These are phyloP conservation scores for Aspergillus novoparasiticus DNA, from an alignment of 2,329 filamentous ascomycete species.

Conservation along the genomic window DNA sequence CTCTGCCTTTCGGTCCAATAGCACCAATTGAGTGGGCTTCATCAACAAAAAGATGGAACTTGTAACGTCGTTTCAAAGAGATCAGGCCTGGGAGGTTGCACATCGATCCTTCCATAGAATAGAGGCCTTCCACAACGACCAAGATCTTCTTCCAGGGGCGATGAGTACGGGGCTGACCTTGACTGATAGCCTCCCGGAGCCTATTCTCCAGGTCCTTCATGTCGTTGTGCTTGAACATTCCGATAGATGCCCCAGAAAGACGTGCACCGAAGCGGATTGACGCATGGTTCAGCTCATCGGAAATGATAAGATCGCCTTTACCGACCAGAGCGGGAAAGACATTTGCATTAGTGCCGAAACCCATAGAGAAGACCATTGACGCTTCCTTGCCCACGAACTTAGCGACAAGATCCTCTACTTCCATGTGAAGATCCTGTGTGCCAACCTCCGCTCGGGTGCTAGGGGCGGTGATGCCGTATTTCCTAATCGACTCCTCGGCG, in stretches of 20 bases:
- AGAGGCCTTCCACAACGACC: slow-evolving; percentile 92
- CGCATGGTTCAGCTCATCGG: slow-evolving; percentile 95
- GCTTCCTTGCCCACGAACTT: slow-evolving; percentile 91
- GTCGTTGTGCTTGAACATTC: slow-evolving; percentile 97
- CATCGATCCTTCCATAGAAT: slow-evolving; percentile 99
- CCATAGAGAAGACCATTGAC: slow-evolving; percentile 98
- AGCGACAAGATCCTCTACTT: slow-evolving; percentile 88
- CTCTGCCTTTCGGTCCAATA: slow-evolving; percentile 81
- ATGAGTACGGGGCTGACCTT: slow-evolving; percentile 97
- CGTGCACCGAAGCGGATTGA: slow-evolving; percentile 95
- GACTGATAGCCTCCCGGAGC: slow-evolving; percentile 88
- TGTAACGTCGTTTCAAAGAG: slow-evolving; percentile 89
- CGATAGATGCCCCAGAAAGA: slow-evolving; percentile 91
- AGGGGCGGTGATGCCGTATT: slow-evolving; percentile 79
- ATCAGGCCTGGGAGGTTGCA: slow-evolving; percentile 92
- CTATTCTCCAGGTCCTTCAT: slow-evolving; percentile 83
- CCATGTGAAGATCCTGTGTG: slow-evolving; percentile 81
- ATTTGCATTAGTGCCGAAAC: slow-evolving; percentile 92
- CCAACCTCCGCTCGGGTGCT: slow-evolving; percentile 83
- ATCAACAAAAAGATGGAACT: slow-evolving; percentile 93
- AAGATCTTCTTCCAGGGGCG: slow-evolving; percentile 99
- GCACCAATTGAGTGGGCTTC: slow-evolving; percentile 96
- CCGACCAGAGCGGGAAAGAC: slow-evolving; percentile 89
- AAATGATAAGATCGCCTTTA: slow-evolving; percentile 92
- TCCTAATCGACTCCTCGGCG: slow-evolving; percentile 80